Evolutionary conservation across 2,329 filamentous ascomycete species (phyloP).

Genomic region (Cladorrhinum sp.): DNA sequence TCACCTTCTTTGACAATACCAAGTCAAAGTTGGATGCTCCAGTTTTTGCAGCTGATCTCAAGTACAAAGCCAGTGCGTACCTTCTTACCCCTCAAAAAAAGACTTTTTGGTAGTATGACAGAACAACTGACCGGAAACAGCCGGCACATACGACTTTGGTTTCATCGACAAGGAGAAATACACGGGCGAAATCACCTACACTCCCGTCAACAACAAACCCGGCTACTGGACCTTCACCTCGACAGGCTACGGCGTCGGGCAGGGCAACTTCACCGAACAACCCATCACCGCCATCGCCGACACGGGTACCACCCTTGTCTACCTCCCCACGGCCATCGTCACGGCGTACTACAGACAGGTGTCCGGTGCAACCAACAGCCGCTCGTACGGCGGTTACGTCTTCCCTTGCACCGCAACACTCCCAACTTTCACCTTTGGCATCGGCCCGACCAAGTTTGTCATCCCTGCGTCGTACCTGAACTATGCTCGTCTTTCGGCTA

Average conservation of each 20-base stretch:
- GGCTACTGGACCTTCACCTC: constrained; percentile 63
- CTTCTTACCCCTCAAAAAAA: not conserved
- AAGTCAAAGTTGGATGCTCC: constrained; percentile 30
- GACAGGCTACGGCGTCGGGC: constrained; percentile 37
- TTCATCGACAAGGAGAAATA: constrained; percentile 56
- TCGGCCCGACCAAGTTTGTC: constrained; percentile 45
- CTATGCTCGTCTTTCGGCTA: constrained; percentile 22
- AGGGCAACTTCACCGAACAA: constrained; percentile 32
- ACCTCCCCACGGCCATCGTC: constrained; percentile 47
- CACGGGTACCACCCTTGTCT: constrained; percentile 56
- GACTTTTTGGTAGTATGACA: not conserved
- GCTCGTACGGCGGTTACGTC: constrained; percentile 45
- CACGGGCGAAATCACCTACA: constrained; percentile 57
- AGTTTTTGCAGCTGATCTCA: constrained; percentile 35
- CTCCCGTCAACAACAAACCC: constrained; percentile 49
- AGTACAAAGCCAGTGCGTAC: constrained; percentile 32
- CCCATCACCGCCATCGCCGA: constrained; percentile 51
- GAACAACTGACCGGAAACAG: constrained; percentile 13
- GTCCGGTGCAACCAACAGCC: constrained; percentile 37
- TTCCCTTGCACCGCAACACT: constrained; percentile 49
- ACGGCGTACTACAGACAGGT: constrained; percentile 51
- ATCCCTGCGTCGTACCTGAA: constrained; percentile 47
- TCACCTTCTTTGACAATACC: constrained; percentile 42
- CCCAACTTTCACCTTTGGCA: constrained; percentile 49
- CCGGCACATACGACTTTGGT: constrained; percentile 38